A percentile compares a stretch with the other conserved stretches of the same genome.
Evolutionary conservation across 306 rosid genomes (phyloP).

Genomic region (Gastrolobium bilobum): DNA sequence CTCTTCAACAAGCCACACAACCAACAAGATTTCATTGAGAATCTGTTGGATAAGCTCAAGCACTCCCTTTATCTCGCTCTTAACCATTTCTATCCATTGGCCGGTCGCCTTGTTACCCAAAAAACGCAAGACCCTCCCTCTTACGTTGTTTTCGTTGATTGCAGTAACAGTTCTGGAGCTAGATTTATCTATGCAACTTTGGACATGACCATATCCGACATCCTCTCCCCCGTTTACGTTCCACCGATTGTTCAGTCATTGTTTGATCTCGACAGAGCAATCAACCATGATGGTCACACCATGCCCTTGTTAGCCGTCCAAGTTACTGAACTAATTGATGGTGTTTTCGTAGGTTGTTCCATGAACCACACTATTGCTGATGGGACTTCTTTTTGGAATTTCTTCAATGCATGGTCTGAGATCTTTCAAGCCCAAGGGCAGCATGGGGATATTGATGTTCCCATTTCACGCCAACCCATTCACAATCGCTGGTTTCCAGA

Average conservation of each 20-base stretch:
- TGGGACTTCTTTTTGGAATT: conserved; percentile 69
- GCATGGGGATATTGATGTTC: neutral
- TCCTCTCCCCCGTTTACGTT: conserved; percentile 65
- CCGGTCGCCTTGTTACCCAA: conserved; percentile 59
- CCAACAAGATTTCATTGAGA: conserved; percentile 10
- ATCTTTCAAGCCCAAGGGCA: conserved; percentile 54
- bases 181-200: conserved; percentile 59
- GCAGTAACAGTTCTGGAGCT: conserved; percentile 52
- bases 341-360: conserved; percentile 70
- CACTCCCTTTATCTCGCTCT: conserved; percentile 61
- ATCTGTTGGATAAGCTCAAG: conserved; percentile 56
- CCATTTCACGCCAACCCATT: conserved; percentile 53
- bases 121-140: conserved; percentile 47
- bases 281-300: conserved; percentile 70
- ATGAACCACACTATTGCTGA: conserved; percentile 61
- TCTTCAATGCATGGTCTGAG: conserved; percentile 67
- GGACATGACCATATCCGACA: conserved; percentile 53
- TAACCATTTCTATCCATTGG: conserved; percentile 68
- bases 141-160: conserved; percentile 53
- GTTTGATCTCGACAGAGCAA: conserved; percentile 63
- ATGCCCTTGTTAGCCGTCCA: conserved; percentile 60
- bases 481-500: conserved; percentile 61
- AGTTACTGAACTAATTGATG: conserved; percentile 64
- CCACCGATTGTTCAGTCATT: conserved; percentile 60
- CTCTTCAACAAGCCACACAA: conserved; percentile 57